Evolutionary conservation across 139 green algal genomes (phyloP), one percentile per base, ranked within the genome.

Genomic region (Spirogloea muscicola): DNA sequence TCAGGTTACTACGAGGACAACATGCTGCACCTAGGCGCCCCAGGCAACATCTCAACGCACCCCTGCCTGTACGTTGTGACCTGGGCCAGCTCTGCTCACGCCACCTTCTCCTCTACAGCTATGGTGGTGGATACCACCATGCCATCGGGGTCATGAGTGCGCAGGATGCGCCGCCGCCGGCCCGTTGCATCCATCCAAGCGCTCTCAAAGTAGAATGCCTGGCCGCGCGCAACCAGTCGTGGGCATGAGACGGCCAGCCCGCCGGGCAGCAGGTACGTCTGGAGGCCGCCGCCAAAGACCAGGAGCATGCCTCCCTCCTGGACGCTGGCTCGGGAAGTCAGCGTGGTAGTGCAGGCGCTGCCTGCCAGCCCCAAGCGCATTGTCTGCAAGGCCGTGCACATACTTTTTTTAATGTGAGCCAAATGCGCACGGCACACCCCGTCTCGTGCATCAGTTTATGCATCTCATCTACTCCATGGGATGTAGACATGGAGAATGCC

Each of bases 121-220:
- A n/a, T n/a, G n/a, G 59, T 58, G 13, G 59, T 68, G 37, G 59
- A 68, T 3, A 68, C 59, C 5, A 68, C 59, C 59, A 68, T 68
- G 10, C 59, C 59, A 5, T 68, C 59, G 10, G 59, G 43, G 27
- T 68, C 59, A 7, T 55, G 48, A 5, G 59, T 68, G 5, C 59
- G 10, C 59, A 68, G 4, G 27, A 68, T 29, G 29, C 59, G 59
- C 27, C 43, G 41, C 6, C 59, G 10, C 5, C 27, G 59, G 55
- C 9, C 55, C 55, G 13, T 16, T 3, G 59, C 10, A 10, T 68
- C 13, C 4, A 68, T 68, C 59, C 59, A 68, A 29, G 4, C 59
- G 27, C 4, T 3, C 27, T 68, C 59, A 5, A 68, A 58, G 27
- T 42, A 68, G 27, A 68, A 68, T 6, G 59, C 59, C 6, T 68